Evolutionary conservation across 352 stramenopile genomes (phyloP).

Genomic region (Phytopythium chamaehyphon): DNA sequence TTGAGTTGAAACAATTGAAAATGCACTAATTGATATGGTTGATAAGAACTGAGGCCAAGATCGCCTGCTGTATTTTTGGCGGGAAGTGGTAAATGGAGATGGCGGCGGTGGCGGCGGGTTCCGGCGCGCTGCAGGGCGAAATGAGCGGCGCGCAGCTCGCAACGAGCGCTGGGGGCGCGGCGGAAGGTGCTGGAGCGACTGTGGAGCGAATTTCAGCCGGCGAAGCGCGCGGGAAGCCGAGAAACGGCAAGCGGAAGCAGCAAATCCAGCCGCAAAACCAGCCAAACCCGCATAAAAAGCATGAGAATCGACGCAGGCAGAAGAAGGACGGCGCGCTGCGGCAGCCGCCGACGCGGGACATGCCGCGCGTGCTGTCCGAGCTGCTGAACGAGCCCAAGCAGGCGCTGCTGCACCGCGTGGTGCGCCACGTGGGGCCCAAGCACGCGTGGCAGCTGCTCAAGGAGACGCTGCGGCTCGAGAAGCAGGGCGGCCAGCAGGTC

Average conservation of each 20-base stretch:
- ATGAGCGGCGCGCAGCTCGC: neutral
- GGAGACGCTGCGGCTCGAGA: conserved; percentile 63
- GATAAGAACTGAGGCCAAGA: no score
- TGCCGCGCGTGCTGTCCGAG: conserved; percentile 51
- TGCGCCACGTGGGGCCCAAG: conserved; percentile 59
- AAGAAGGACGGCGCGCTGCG: conserved; percentile 20
- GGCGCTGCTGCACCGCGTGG: conserved; percentile 65
- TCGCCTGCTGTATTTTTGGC: neutral
- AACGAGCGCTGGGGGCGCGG: neutral
- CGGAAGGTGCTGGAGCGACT: neutral
- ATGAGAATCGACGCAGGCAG: conserved; percentile 16
- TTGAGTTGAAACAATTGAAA: no score
- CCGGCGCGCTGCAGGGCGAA: neutral
- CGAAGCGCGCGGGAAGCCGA: neutral
- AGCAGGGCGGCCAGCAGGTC: conserved; percentile 48
- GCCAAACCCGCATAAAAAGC: conserved; percentile 10
- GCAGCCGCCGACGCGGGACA: conserved; percentile 46
- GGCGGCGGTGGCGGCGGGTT: no score
- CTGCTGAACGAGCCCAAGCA: conserved; percentile 65
- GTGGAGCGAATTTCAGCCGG: neutral
- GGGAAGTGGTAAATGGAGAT: neutral
- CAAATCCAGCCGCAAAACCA: neutral
- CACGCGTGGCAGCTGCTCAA: conserved; percentile 55
- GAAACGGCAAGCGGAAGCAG: neutral
- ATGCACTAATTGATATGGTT: no score